Percentiles rank a stretch among this genome's conserved stretches.
Conservation (phyloP, 1,139 yeast genomes). For the Wickerhamomyces sp. region DNA sequence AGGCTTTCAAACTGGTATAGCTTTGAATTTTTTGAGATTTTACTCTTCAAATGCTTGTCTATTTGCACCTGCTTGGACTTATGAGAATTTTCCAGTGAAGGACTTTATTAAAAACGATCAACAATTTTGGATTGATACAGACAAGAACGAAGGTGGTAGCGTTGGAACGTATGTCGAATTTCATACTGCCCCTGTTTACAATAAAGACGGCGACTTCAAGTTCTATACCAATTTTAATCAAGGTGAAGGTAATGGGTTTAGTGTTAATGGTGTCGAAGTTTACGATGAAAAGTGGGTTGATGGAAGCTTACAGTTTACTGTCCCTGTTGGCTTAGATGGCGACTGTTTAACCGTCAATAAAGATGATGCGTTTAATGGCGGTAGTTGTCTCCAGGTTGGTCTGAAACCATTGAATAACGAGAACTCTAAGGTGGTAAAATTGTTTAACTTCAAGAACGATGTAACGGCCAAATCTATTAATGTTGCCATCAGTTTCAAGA, state of each 20-base stretch:
- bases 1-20: slow-evolving; percentile 32
- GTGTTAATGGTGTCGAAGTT: slow-evolving; percentile 24
- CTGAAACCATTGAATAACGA: slow-evolving; percentile 4
- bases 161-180: slow-evolving; percentile 16
- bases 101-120: slow-evolving; percentile 29
- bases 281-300: slow-evolving; percentile 31
- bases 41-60: slow-evolving; percentile 31
- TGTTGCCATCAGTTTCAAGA: slow-evolving; percentile 25
- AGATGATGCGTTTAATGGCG: slow-evolving; percentile 28
- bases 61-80: slow-evolving; percentile 41
- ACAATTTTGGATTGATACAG: slow-evolving; percentile 31
- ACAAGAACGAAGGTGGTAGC: slow-evolving; percentile 17
- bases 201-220: slow-evolving; percentile 11
- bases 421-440: slow-evolving; percentile 8
- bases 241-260: slow-evolving; percentile 31
- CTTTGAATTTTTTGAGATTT: slow-evolving; percentile 25
- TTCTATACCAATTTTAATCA: slow-evolving; percentile 33
- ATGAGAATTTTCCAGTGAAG: slow-evolving; percentile 24
- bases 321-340: slow-evolving; percentile 23
- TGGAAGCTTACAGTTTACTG: slow-evolving; percentile 25
- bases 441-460: slow-evolving; percentile 25
- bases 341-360: slow-evolving; percentile 17
- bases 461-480: slow-evolving; percentile 22
- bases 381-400: slow-evolving; percentile 24
- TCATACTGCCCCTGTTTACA: slow-evolving; percentile 16